These are phyloP conservation scores for Tetrapisispora nanseiensis DNA, from an alignment of 805 yeast species.

Conservation along the genomic window DNA sequence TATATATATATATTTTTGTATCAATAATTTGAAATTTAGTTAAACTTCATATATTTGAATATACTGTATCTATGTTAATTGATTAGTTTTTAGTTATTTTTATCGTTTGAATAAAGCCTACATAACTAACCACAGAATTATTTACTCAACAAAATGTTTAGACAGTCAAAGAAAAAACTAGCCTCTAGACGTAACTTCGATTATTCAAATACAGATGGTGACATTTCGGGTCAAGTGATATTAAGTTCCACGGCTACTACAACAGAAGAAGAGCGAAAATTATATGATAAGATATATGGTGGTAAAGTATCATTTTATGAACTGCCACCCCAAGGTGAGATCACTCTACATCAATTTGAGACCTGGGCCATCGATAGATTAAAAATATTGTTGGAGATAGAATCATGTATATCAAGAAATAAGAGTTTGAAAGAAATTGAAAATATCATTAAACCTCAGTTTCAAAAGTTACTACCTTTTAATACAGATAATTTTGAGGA, in stretches of 20 bases:
- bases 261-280: slow-evolving; percentile 27
- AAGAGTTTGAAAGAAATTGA: slow-evolving; percentile 58
- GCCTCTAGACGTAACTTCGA: slow-evolving; percentile 65
- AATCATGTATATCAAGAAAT: slow-evolving; percentile 58
- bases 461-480: slow-evolving; percentile 54
- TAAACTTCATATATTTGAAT: too few species aligned
- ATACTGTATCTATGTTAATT: too few species aligned
- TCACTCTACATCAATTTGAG: slow-evolving; percentile 88
- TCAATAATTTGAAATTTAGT: too few species aligned
- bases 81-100: too few species aligned
- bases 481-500: slow-evolving; percentile 41
- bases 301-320: slow-evolving; percentile 66
- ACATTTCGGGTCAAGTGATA: slow-evolving; percentile 16
- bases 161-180: slow-evolving; percentile 65
- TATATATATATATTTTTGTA: too few species aligned
- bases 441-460: slow-evolving; percentile 49
- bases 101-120: too few species aligned
- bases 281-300: slow-evolving; percentile 37
- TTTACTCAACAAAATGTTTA: slow-evolving; percentile 40
- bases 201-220: slow-evolving; percentile 19
- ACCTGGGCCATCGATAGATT: slow-evolving; percentile 91
- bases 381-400: slow-evolving; percentile 74
- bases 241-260: slow-evolving; percentile 8
- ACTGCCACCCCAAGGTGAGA: slow-evolving; percentile 71
- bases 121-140: not conserved